phyloP scores from a whole-genome alignment of 306 rosid species.

The Phaseolus lunatus region DNA sequence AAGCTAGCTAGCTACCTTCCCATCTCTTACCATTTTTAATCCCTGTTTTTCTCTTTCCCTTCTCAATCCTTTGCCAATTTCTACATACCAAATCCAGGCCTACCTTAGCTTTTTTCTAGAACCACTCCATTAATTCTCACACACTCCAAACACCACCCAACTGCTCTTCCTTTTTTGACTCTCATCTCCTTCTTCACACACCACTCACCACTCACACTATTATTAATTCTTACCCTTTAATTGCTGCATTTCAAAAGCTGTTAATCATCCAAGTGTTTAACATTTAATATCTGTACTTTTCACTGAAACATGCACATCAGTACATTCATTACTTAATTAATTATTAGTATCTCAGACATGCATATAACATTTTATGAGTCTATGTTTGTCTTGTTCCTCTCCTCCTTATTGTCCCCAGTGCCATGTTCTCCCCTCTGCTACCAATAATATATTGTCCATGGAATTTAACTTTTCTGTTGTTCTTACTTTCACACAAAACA shows the following conservation, averaged over 20 bases:
- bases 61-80: constrained; percentile 51
- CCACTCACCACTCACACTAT: neutral
- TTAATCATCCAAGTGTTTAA: constrained; percentile 12
- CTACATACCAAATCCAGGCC: constrained; percentile 29
- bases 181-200: neutral
- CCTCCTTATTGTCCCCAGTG: constrained; percentile 37
- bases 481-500: constrained; percentile 44
- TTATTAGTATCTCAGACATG: neutral
- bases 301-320: constrained; percentile 39
- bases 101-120: constrained; percentile 19
- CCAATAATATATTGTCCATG: constrained; percentile 45
- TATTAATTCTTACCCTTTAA: neutral
- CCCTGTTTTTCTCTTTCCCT: constrained; percentile 40
- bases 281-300: constrained; percentile 32
- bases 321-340: neutral
- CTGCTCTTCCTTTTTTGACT: constrained; percentile 29
- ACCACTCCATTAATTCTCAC: constrained; percentile 22
- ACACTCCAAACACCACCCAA: neutral
- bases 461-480: constrained; percentile 55
- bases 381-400: constrained; percentile 16
- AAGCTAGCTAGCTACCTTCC: constrained; percentile 38
- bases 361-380: neutral
- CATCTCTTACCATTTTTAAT: constrained; percentile 50
- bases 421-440: constrained; percentile 34
- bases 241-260: constrained; percentile 40